Base-by-base conservation (phyloP, 441 rosid genomes). In the Isatis lusitanica region DNA sequence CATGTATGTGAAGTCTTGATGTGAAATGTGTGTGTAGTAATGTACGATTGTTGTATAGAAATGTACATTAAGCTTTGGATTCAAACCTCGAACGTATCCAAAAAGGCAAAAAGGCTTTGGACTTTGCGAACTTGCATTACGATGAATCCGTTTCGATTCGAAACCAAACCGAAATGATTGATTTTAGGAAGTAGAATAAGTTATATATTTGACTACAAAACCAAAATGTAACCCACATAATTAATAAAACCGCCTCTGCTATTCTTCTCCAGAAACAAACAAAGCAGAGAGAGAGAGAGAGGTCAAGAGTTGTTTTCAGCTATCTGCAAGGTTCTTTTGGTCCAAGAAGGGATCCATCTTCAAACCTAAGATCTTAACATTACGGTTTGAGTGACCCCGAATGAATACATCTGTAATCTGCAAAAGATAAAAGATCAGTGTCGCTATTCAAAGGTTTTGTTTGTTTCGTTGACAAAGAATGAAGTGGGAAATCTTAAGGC, bases 331-430 rank as follows among this genome's bases (percentile, higher is more conserved):
- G 55, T 28, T 60, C 16, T 42, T 61, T 18, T 75, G 44, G 46
- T 74, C 75, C 71, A 86, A 70, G 46, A 89, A 53, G 13, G 84
- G 84, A 53, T 79, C 57, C 79, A 87, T 74, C 81, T 75, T 85
- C 83, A 77, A 66, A 74, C 94, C 94, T 17, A 87, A 53, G 36
- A 89, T 80, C 35, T 78, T 69, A 2, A 89, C 87, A 38, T 71
- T 74, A 8, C 76, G 74, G 74, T 87, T 89, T 57, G 90, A 85
- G 81, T 85, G 88, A 33, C 91, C 88, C 33, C 77, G 56, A 52
- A 89, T 78, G 65, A 87, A 85, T 18, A 75, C 75, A 46, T 84
- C 64, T 5, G 91, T 85, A 50, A 88, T 74, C 93, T 88, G 81
- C 65, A 77, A 67, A 65, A 61, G 44, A 55, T 38, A 42, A 12